These are phyloP conservation scores for Penicillium sp. DNA, from an alignment of 2,329 filamentous ascomycete genomes.

Conservation along the genomic window DNA sequence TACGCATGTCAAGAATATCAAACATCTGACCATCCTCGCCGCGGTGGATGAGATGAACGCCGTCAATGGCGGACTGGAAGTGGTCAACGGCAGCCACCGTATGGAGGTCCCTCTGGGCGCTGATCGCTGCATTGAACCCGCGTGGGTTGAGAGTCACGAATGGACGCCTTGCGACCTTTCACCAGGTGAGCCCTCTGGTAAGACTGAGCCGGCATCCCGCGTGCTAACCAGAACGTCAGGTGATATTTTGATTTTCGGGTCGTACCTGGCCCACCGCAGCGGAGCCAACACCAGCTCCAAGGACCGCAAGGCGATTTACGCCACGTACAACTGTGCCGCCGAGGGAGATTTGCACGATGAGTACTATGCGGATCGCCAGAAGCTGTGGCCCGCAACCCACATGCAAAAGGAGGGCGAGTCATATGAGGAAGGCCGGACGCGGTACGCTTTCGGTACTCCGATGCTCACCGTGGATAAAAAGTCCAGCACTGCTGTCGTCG, in stretches of 20 bases:
- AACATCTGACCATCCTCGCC: constrained; percentile 47
- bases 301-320: constrained; percentile 47
- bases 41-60: constrained; percentile 44
- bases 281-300: constrained; percentile 40
- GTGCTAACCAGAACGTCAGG: constrained; percentile 24
- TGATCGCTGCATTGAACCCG: constrained; percentile 41
- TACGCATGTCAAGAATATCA: constrained; percentile 47
- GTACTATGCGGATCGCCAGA: constrained; percentile 48
- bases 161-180: constrained; percentile 43
- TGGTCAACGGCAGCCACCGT: constrained; percentile 45
- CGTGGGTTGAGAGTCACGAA: constrained; percentile 40
- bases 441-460: constrained; percentile 45
- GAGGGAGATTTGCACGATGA: constrained; percentile 50
- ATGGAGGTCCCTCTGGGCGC: constrained; percentile 41
- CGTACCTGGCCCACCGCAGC: constrained; percentile 46
- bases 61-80: constrained; percentile 46
- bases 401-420: constrained; percentile 39
- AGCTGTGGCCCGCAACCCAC: constrained; percentile 49
- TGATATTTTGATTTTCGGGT: constrained; percentile 46
- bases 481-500: constrained; percentile 6
- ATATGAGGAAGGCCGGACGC: constrained; percentile 40
- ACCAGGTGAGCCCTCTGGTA: constrained; percentile 32
- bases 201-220: not conserved
- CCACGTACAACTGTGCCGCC: constrained; percentile 46
- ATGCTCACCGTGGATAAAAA: constrained; percentile 43